phyloP scores from a whole-genome alignment of 495 filamentous ascomycete species.

The Hypomontagnella submonticulosa region DNA sequence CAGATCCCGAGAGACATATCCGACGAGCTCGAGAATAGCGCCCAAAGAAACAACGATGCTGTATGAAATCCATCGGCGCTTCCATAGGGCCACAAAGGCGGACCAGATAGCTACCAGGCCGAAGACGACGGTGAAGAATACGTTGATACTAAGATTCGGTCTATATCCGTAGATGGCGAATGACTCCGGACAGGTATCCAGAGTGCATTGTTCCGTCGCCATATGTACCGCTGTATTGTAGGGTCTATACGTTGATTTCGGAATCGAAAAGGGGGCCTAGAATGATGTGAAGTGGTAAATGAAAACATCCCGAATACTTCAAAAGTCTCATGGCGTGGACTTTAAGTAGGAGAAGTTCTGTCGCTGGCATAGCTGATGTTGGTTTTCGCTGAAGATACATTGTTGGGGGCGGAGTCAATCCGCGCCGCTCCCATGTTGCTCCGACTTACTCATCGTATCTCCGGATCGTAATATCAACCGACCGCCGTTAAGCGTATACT shows the following conservation, averaged over 20 bases:
- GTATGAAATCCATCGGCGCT: constrained; percentile 1
- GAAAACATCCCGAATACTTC: too few species aligned
- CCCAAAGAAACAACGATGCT: background rate
- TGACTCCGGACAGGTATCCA: background rate
- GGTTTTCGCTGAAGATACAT: too few species aligned
- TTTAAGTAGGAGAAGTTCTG: too few species aligned
- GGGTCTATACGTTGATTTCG: background rate
- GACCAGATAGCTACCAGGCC: background rate
- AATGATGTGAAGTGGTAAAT: background rate
- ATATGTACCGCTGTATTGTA: background rate
- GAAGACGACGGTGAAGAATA: background rate
- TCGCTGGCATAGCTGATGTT: too few species aligned
- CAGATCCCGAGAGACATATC: background rate
- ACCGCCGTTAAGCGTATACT: too few species aligned
- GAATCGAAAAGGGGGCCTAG: background rate
- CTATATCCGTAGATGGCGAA: constrained; percentile 1
- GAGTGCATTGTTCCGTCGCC: constrained; percentile 1
- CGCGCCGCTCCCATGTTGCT: too few species aligned
- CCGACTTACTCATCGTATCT: too few species aligned
- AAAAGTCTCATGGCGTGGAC: too few species aligned
- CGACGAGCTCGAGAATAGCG: constrained; percentile 2
- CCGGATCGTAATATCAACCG: too few species aligned
- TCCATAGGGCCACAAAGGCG: background rate
- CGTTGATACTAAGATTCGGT: constrained; percentile 2
- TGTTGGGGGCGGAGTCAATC: too few species aligned